Evolutionary conservation across 1,139 yeast species (phyloP).

Genomic region (Pichia sp.): DNA sequence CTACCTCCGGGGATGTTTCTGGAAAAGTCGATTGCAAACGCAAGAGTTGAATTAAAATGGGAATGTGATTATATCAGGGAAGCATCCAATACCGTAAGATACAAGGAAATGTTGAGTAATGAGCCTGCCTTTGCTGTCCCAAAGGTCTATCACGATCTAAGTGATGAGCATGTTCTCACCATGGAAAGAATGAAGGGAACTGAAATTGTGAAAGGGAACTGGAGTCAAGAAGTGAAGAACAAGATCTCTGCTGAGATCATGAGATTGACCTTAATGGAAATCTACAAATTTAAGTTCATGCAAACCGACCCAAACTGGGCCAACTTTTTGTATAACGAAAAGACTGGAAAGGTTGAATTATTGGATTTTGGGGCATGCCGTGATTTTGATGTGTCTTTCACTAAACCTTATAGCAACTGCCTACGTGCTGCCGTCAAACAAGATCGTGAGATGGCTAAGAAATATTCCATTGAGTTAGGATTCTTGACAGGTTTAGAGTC

Average conservation of each 20-base stretch:
- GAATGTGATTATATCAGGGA: conserved; percentile 95
- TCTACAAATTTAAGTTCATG: conserved; percentile 83
- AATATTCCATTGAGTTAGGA: conserved; percentile 70
- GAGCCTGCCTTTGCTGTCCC: conserved; percentile 80
- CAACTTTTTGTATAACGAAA: conserved; percentile 75
- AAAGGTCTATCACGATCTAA: conserved; percentile 66
- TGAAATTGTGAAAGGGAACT: conserved; percentile 74
- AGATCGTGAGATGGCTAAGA: conserved; percentile 62
- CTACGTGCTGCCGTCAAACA: conserved; percentile 71
- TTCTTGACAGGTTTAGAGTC: conserved; percentile 90
- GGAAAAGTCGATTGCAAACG: conserved; percentile 89
- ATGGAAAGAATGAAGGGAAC: conserved; percentile 85
- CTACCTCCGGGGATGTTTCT: conserved; percentile 89
- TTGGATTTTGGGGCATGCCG: conserved; percentile 96
- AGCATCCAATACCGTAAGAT: conserved; percentile 71
- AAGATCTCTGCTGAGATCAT: conserved; percentile 83
- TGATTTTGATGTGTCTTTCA: conserved; percentile 64
- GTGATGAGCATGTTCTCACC: conserved; percentile 80
- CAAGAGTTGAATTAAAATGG: conserved; percentile 91
- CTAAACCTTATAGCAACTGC: conserved; percentile 62
- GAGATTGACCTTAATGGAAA: conserved; percentile 82
- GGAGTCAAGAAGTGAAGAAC: conserved; percentile 69
- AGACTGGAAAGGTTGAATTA: conserved; percentile 61
- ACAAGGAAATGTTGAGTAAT: conserved; percentile 54
- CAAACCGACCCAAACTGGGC: conserved; percentile 99